phyloP scores from a whole-genome alignment of 306 rosid genomes.

The Vachellia pachyceras region DNA sequence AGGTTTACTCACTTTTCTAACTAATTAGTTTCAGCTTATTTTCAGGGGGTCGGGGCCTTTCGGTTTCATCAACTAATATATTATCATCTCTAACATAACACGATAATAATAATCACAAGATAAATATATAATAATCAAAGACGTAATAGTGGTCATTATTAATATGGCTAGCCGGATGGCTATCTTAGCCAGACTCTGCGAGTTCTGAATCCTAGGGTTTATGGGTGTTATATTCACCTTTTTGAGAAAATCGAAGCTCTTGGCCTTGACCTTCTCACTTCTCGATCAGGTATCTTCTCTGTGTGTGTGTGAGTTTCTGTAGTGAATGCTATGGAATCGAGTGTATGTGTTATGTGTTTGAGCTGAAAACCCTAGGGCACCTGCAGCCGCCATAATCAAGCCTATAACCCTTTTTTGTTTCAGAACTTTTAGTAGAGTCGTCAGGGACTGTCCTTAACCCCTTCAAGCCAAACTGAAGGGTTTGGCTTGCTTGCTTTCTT shows the following conservation, averaged over 20 bases:
- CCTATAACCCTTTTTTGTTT: slow-evolving; percentile 37
- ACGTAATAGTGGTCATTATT: background rate
- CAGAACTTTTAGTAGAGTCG: slow-evolving; percentile 40
- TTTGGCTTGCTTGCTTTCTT: background rate
- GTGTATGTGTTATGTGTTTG: background rate
- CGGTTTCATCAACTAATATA: background rate
- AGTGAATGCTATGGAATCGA: background rate
- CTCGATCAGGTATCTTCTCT: slow-evolving; percentile 27
- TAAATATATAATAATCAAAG: too few species aligned
- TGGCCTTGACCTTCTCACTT: slow-evolving; percentile 10
- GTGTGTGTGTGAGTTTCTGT: slow-evolving; percentile 18
- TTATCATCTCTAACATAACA: too few species aligned
- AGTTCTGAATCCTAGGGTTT: slow-evolving; percentile 47
- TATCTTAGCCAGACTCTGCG: slow-evolving; percentile 8
- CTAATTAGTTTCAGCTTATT: slow-evolving; percentile 38
- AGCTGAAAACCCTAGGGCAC: slow-evolving; percentile 57
- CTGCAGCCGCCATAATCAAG: slow-evolving; percentile 77
- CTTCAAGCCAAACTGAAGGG: slow-evolving; percentile 27
- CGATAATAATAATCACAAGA: too few species aligned
- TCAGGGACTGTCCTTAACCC: slow-evolving; percentile 44
- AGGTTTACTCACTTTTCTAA: slow-evolving; percentile 44
- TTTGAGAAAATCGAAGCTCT: slow-evolving; percentile 55
- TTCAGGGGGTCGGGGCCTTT: slow-evolving; percentile 43
- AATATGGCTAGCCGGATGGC: background rate
- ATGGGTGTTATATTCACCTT: slow-evolving; percentile 35